Evolutionary conservation across 768 basidiomycete genomes (phyloP), one percentile per base, ranked within the genome.

Genomic region (Xerocomellus intermedius): DNA sequence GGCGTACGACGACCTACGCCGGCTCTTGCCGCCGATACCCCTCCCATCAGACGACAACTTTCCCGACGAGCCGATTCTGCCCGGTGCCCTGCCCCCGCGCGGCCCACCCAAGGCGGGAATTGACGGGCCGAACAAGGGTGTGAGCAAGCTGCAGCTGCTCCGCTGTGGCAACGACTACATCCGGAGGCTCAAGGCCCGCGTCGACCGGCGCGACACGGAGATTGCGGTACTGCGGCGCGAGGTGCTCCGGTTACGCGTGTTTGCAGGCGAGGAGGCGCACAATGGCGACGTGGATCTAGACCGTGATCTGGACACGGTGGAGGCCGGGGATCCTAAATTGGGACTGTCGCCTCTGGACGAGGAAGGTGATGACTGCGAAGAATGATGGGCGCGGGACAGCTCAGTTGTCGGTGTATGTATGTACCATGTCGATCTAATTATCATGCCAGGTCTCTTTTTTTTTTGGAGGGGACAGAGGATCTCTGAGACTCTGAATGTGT

Each of bases 41-140:
- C 77, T 92, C 2, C 86, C 91, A 2, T 83, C 85, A 0, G 89
- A 92, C 59, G 84, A 85, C 0, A 83, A 83, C 57, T 83, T 77
- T 52, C 82, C 82, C 19, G 79, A 86, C 64, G 88, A 90, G 62
- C 88, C 90, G 0, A 74, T 87, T 4, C 79, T 94, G 2, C 94
- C 94, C 8, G 94, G 94, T 26, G 88, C 90, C 1, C 81, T 94
- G 16, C 94, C 94, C 0, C 94, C 94, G 1, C 81, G 94, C 9
- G 89, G 95, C 0, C 89, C 94, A 8, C 92, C 93, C 5, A 84
- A 94, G 70, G 83, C 87, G 24, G 82, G 89, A 48, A 79, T 83
- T 3, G 92, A 95, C 55, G 94, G 94, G n/a, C 94, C 94, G 10
- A 98, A 98, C 71, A 89, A 94, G 65, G 87, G 86, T 16, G 93